Base-by-base conservation (phyloP, 2,329 filamentous ascomycete species). In the Dactylellina haptotyla region DNA sequence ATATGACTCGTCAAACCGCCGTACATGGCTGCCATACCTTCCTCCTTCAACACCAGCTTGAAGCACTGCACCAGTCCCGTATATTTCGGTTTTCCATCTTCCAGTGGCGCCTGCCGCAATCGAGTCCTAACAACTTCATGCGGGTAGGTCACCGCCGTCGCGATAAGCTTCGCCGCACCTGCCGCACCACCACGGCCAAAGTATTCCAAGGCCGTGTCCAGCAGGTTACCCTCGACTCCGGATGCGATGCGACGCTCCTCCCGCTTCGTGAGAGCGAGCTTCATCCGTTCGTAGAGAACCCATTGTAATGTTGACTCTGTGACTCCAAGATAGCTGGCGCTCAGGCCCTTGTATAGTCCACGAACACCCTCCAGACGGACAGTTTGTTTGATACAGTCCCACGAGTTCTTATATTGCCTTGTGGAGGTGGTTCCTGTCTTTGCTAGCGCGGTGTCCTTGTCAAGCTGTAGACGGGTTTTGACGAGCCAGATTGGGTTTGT, bases 401-500 rank as follows among this genome's bases (percentile, higher is more conserved):
- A 86, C 75, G 91, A 93, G 81, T 97, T 97, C 80, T 88, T 88
- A 82, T 98, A 97, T 79, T 88, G 88, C 58, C 93, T 85, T 57
- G 84, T 83, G 61, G 83, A 82, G 25, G 82, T 80, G 39, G 84
- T 84, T 25, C 83, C 86, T 70, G 85, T 83, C 75, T 86, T 83
- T 41, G 80, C 81, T 73, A 83, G 82, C 89, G 90, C 58, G 88
- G 87, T 69, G 79, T 91, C 91, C 83, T 93, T 96, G 83, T 98
- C 93, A 32, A 98, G 86, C 82, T 98, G 93, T 77, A 98, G 81
- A 30, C 93, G 85, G 41, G 93, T 98, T 85, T 98, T 98, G 79
- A 98, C 88, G 75, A 98, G 86, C 93, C 93, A 98, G 79, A 98
- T 97, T 1, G 93, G 93, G 81, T 97, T 97, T 37, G 93, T 98